Conservation (phyloP, 768 basidiomycete species). For the Auriscalpium vulgare region DNA sequence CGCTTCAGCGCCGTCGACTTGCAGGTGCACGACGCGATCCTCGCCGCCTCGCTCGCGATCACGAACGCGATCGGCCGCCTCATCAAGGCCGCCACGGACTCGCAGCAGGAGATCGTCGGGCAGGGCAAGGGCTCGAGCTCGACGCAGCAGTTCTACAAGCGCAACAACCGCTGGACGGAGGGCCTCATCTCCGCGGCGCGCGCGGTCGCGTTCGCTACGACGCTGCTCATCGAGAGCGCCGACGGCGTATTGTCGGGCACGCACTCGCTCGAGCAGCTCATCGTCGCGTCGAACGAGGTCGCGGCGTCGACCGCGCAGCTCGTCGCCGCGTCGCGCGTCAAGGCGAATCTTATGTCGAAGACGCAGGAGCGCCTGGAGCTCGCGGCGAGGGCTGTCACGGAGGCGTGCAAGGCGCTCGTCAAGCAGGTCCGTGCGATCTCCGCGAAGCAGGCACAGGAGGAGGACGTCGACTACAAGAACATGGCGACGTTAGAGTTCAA, state of each 20-base stretch:
- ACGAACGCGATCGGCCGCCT: conserved; percentile 91
- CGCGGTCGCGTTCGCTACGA: conserved; percentile 94
- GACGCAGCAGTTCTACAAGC: conserved; percentile 96
- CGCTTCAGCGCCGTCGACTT: conserved; percentile 87
- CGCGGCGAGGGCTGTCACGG: conserved; percentile 95
- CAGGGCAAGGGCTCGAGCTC: conserved; percentile 92
- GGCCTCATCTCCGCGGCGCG: conserved; percentile 98
- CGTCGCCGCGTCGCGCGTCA: conserved; percentile 96
- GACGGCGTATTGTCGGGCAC: conserved; percentile 96
- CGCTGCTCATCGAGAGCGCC: conserved; percentile 90
- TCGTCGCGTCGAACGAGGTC: conserved; percentile 99
- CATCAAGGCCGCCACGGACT: conserved; percentile 94
- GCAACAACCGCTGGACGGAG: conserved; percentile 99
- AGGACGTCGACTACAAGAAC: conserved; percentile 78
- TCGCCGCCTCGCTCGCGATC: conserved; percentile 89
- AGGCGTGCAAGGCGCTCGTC: conserved; percentile 94
- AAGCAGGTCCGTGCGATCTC: conserved; percentile 94
- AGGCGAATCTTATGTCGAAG: conserved; percentile 97
- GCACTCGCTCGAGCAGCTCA: conserved; percentile 95
- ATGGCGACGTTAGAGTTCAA: conserved; percentile 97
- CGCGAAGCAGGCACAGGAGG: conserved; percentile 69
- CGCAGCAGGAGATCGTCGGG: conserved; percentile 95
- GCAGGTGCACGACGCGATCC: conserved; percentile 96
- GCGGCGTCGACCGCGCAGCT: conserved; percentile 96
- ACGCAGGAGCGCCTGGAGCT: conserved; percentile 94